Percentiles rank a stretch among this genome's conserved stretches.
Conservation (phyloP, 306 rosid species). For the Clitoria ternatea region DNA sequence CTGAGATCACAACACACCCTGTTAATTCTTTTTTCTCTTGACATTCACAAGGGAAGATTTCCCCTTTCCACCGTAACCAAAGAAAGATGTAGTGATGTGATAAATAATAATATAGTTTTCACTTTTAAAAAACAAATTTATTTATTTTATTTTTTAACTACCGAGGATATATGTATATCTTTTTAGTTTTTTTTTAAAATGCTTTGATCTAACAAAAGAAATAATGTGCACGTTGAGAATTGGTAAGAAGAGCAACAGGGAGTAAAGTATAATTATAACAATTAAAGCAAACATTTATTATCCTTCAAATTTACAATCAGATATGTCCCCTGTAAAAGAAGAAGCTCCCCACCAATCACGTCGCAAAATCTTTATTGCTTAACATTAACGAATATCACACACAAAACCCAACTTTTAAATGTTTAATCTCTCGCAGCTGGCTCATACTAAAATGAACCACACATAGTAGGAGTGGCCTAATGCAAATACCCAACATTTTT, state of each 20-base stretch:
- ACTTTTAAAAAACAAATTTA: not conserved
- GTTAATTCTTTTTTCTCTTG: too few relatives aligned
- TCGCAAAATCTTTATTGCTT: constrained; percentile 31
- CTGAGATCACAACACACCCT: too few relatives aligned
- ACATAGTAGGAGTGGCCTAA: not conserved
- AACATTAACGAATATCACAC: constrained; percentile 3
- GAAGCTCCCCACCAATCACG: constrained; percentile 60
- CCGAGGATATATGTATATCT: not conserved
- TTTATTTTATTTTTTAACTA: not conserved
- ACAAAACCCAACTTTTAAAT: not conserved
- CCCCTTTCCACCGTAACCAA: not conserved
- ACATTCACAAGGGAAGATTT: not conserved
- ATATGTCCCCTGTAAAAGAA: constrained; percentile 34
- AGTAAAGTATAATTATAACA: not conserved
- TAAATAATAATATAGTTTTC: not conserved
- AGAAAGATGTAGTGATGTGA: not conserved
- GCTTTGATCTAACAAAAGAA: not conserved
- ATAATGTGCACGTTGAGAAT: constrained; percentile 13
- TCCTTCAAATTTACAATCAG: not conserved
- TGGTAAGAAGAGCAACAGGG: not conserved
- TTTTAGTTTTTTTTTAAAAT: not conserved
- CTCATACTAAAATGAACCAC: not conserved
- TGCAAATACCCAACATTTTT: not conserved
- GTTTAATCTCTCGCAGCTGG: not conserved
- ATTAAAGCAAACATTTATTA: constrained; percentile 20